Conservation (phyloP, 2,329 filamentous ascomycete species). For the Colletotrichum phormii region DNA sequence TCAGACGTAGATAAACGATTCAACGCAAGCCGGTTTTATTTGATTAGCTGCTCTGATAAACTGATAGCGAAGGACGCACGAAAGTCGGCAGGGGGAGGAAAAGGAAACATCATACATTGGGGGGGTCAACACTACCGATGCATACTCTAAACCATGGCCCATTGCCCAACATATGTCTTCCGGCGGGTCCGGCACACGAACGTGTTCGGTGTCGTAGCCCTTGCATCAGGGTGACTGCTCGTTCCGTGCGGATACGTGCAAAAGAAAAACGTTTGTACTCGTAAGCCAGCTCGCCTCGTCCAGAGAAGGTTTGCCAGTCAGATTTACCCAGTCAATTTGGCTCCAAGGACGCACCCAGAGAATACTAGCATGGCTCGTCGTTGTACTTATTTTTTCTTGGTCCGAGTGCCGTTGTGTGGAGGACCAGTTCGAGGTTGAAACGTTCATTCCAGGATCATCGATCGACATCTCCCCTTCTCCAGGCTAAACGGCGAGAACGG, state of each 20-base stretch:
- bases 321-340: too few relatives aligned
- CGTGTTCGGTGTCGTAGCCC: background rate
- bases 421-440: constrained; percentile 36
- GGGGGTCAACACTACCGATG: background rate
- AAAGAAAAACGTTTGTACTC: background rate
- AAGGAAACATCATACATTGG: background rate
- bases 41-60: background rate
- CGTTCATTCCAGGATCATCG: constrained; percentile 35
- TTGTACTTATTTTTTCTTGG: constrained; percentile 18
- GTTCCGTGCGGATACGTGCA: background rate
- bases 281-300: constrained; percentile 18
- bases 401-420: constrained; percentile 17
- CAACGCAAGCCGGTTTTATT: background rate
- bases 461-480: constrained; percentile 14
- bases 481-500: background rate
- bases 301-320: constrained; percentile 23
- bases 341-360: constrained; percentile 19
- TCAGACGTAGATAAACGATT: background rate
- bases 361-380: background rate
- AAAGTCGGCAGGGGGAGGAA: background rate
- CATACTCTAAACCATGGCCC: background rate
- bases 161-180: constrained; percentile 4
- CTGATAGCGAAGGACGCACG: background rate
- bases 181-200: constrained; percentile 25
- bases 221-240: constrained; percentile 13